phyloP scores from a whole-genome alignment of 1,284 basidiomycete genomes.

The Lentinus polychrous region DNA sequence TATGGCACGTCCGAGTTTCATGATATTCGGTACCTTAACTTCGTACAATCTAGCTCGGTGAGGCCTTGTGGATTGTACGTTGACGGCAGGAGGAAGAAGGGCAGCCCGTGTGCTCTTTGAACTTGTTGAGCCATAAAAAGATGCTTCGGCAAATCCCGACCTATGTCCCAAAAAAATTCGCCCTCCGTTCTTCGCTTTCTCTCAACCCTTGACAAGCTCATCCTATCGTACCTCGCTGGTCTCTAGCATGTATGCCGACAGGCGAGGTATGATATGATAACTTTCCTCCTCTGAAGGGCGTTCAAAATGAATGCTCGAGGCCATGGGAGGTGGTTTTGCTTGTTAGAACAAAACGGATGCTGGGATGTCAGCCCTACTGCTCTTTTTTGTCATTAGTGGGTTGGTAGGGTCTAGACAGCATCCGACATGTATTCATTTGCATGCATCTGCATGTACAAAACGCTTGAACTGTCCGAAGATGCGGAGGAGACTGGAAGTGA shows the following conservation, averaged over 20 bases:
- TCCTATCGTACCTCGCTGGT: constrained; percentile 27
- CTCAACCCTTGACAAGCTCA: constrained; percentile 18
- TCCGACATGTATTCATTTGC: constrained; percentile 5
- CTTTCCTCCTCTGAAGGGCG: constrained; percentile 40
- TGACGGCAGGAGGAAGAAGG: no score
- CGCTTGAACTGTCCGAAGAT: not conserved
- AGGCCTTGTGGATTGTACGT: no score
- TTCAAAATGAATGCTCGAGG: constrained; percentile 24
- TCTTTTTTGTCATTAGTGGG: constrained; percentile 13
- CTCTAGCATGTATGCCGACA: constrained; percentile 23
- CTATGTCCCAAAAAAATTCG: not conserved
- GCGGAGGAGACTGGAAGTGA: not conserved
- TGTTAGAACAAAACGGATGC: constrained; percentile 30
- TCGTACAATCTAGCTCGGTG: no score
- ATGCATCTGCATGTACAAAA: not conserved
- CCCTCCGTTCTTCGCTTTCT: not conserved
- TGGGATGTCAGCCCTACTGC: constrained; percentile 27
- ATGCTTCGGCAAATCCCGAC: constrained; percentile 1
- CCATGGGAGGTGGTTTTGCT: constrained; percentile 42
- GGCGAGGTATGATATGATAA: constrained; percentile 23
- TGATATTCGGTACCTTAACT: no score
- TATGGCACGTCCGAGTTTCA: no score
- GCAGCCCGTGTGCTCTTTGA: no score
- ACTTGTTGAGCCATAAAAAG: no score
- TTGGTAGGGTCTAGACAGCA: constrained; percentile 27